Conservation (phyloP, 345 rosid genomes). For the Populus euphratica region DNA sequence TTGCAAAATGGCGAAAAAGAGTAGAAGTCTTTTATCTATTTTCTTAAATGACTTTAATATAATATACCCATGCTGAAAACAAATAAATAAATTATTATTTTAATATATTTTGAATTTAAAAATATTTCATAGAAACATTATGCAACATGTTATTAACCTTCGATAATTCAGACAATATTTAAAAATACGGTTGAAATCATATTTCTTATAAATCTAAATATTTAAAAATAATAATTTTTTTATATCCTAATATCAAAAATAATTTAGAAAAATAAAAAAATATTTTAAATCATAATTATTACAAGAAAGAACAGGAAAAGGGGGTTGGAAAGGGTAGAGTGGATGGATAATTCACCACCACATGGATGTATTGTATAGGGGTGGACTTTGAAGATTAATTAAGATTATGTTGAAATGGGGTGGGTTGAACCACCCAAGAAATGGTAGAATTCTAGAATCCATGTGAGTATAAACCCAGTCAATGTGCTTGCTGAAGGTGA, state of each 20-base stretch:
- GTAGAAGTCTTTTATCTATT: background rate
- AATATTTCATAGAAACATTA: too few species aligned
- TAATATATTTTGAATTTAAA: too few species aligned
- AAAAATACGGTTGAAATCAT: fast-evolving
- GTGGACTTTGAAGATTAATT: constrained; percentile 6
- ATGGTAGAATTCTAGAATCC: constrained; percentile 5
- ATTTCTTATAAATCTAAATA: too few species aligned
- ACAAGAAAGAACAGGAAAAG: too few species aligned
- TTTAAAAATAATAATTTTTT: too few species aligned
- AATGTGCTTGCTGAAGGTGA: background rate
- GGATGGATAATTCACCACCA: background rate
- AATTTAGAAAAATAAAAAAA: too few species aligned
- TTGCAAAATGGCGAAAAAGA: background rate
- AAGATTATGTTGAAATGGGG: constrained; percentile 8
- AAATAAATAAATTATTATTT: too few species aligned
- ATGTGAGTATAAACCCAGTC: background rate
- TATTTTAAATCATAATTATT: too few species aligned
- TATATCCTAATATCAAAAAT: too few species aligned
- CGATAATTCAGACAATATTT: fast-evolving
- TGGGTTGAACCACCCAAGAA: constrained; percentile 28
- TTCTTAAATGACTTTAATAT: too few species aligned
- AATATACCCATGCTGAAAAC: too few species aligned
- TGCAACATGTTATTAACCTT: too few species aligned
- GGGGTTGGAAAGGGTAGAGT: background rate
- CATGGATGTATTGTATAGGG: background rate